These are phyloP conservation scores for Komagataella pastoris DNA, from an alignment of 805 yeast species.

Conservation along the genomic window DNA sequence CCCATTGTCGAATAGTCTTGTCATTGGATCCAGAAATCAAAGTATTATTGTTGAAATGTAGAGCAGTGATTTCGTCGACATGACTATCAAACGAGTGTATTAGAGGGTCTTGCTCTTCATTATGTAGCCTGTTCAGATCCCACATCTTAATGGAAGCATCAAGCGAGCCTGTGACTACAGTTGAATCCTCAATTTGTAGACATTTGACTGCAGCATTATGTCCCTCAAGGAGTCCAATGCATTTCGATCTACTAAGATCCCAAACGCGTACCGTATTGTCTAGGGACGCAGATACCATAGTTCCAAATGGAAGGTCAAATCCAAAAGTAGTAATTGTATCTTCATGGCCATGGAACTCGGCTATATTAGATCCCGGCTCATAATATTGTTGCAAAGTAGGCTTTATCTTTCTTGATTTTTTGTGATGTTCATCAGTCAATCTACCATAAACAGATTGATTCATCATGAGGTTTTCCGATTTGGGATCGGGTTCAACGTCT, in stretches of 20 bases:
- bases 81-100: slow-evolving; percentile 47
- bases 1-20: slow-evolving; percentile 68
- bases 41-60: slow-evolving; percentile 37
- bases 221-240: slow-evolving; percentile 40
- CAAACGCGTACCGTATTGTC: slow-evolving; percentile 75
- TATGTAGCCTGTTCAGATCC: slow-evolving; percentile 27
- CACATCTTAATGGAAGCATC: slow-evolving; percentile 55
- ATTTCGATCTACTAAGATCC: slow-evolving; percentile 54
- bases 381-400: slow-evolving; percentile 58
- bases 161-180: slow-evolving; percentile 41
- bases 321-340: slow-evolving; percentile 44
- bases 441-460: slow-evolving; percentile 31
- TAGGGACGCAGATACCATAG: slow-evolving; percentile 61
- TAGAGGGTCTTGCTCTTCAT: slow-evolving; percentile 19
- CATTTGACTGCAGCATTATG: slow-evolving; percentile 48
- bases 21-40: slow-evolving; percentile 62
- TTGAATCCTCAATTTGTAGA: slow-evolving; percentile 39
- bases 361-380: slow-evolving; percentile 41
- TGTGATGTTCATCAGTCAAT: slow-evolving; percentile 20
- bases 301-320: slow-evolving; percentile 66
- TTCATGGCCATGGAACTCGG: slow-evolving; percentile 36
- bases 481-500: slow-evolving; percentile 1
- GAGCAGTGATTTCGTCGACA: slow-evolving; percentile 50
- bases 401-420: slow-evolving; percentile 29
- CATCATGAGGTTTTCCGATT: slow-evolving; percentile 11